phyloP scores from a whole-genome alignment of 2,329 filamentous ascomycete genomes.

The Lachnum nothofagi region DNA sequence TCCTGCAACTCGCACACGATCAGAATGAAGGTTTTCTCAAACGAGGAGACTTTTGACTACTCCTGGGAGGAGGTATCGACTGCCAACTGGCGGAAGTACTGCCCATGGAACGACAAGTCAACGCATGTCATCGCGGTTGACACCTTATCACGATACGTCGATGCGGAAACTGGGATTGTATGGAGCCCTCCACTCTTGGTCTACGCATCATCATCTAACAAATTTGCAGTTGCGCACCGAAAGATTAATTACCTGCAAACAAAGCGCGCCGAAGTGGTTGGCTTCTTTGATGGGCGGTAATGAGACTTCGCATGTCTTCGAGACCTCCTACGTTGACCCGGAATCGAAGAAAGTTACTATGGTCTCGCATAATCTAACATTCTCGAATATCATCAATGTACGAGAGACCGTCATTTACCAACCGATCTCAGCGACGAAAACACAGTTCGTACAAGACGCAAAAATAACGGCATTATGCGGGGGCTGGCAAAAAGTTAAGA shows the following conservation, averaged over 20 bases:
- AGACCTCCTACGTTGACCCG: conserved; percentile 92
- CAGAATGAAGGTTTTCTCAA: conserved; percentile 92
- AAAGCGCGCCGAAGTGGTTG: conserved; percentile 74
- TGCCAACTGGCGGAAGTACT: conserved; percentile 98
- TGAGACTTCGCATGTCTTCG: conserved; percentile 84
- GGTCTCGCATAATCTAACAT: conserved; percentile 93
- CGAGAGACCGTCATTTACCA: conserved; percentile 89
- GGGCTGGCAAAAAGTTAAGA: conserved; percentile 95
- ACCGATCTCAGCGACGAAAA: conserved; percentile 55
- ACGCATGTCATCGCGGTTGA: conserved; percentile 94
- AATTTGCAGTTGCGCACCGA: conserved; percentile 59
- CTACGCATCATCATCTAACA: conserved; percentile 8
- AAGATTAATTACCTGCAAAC: conserved; percentile 59
- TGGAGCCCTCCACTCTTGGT: conserved; percentile 32
- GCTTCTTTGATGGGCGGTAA: conserved; percentile 71
- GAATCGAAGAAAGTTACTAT: conserved; percentile 82
- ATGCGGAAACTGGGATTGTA: conserved; percentile 61
- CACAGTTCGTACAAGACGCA: conserved; percentile 82
- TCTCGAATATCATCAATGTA: conserved; percentile 82
- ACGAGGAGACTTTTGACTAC: conserved; percentile 86
- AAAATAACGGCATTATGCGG: conserved; percentile 91
- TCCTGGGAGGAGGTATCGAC: conserved; percentile 98
- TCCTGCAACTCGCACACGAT: conserved; percentile 26
- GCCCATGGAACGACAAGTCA: conserved; percentile 98
- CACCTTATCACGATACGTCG: conserved; percentile 70